phyloP scores from a whole-genome alignment of 345 rosid species.

The Gossypium anomalum region DNA sequence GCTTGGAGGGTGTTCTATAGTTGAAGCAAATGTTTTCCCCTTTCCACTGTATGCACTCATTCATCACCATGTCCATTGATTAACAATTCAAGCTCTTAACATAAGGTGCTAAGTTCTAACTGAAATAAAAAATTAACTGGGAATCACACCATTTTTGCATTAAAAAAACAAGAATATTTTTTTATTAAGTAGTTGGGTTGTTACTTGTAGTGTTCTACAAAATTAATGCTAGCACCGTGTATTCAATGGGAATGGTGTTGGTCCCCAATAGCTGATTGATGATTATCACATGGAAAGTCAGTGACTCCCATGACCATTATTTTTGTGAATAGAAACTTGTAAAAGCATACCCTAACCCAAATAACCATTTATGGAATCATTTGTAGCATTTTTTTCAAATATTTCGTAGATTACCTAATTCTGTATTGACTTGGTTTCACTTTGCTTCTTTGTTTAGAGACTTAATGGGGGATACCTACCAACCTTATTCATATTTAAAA shows the following conservation, averaged over 20 bases:
- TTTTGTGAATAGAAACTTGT: not conserved
- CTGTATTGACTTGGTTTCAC: no score
- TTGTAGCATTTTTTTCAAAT: not conserved
- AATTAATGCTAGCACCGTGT: not conserved
- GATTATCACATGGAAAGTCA: not conserved
- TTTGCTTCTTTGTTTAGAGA: no score
- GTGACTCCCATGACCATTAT: not conserved
- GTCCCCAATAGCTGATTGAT: not conserved
- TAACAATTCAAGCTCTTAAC: not conserved
- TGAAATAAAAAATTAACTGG: not conserved
- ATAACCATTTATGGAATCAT: not conserved
- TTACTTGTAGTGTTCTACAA: constrained; percentile 3
- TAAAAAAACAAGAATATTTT: not conserved
- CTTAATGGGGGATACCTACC: no score
- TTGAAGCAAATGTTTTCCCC: constrained; percentile 17
- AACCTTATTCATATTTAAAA: no score
- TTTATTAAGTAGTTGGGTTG: not conserved
- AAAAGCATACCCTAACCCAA: not conserved
- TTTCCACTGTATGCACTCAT: constrained; percentile 8
- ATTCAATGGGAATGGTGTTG: not conserved
- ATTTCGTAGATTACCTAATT: no score
- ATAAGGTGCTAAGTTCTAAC: not conserved
- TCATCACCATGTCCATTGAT: not conserved
- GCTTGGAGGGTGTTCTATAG: not conserved
- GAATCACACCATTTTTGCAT: not conserved